phyloP scores from a whole-genome alignment of 2,329 filamentous ascomycete species.

The Coniochaeta ligniaria region DNA sequence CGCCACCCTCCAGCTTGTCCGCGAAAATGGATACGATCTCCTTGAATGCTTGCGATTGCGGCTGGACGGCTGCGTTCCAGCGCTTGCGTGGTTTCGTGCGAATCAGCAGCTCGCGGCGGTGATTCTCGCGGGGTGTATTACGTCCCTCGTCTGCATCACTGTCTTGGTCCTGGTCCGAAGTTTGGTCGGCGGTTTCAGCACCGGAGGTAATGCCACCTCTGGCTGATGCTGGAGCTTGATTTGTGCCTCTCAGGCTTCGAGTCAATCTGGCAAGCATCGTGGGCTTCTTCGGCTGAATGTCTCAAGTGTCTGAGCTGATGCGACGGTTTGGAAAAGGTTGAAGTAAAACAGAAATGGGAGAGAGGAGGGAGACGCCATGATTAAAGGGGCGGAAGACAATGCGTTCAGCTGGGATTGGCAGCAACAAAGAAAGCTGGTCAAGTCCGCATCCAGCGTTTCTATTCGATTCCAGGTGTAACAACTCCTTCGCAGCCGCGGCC shows the following conservation, averaged over 20 bases:
- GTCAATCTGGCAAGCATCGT: not conserved
- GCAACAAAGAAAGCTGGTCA: not conserved
- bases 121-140: not conserved
- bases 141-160: not conserved
- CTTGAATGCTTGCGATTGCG: not conserved
- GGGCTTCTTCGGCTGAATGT: not conserved
- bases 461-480: not conserved
- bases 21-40: not conserved
- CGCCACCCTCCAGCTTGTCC: not conserved
- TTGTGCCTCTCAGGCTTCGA: not conserved
- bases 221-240: not conserved
- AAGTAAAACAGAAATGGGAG: not conserved
- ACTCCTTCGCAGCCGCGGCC: too few relatives aligned
- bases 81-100: not conserved
- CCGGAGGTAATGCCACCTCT: not conserved
- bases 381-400: not conserved
- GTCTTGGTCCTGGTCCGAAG: not conserved
- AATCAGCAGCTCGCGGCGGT: not conserved
- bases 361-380: not conserved
- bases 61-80: not conserved
- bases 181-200: not conserved
- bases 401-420: not conserved
- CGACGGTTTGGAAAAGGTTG: too few relatives aligned
- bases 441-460: not conserved
- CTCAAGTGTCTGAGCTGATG: not conserved